Conservation (phyloP, 208 protist genomes). For the Jaenimonas drosophilae region DNA sequence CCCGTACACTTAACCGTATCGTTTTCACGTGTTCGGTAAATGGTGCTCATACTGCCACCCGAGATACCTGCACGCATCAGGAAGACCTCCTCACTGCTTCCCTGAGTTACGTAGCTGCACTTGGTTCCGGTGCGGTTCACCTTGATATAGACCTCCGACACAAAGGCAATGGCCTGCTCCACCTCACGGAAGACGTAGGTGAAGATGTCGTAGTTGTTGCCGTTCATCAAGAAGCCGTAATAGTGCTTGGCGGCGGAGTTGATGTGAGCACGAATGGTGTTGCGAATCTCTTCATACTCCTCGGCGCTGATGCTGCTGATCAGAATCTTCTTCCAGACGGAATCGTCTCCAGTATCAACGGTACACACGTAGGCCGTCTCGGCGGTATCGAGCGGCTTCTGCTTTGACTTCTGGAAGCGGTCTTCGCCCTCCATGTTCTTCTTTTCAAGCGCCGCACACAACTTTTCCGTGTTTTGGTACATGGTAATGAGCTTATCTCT, state of each 20-base stretch:
- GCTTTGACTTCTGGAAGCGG: conserved; percentile 36
- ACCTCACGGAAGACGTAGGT: conserved; percentile 76
- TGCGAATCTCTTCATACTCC: conserved; percentile 35
- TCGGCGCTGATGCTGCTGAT: conserved; percentile 21
- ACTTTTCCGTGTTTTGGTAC: conserved; percentile 24
- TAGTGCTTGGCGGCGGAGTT: conserved; percentile 41
- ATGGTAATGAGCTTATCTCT: conserved; percentile 30
- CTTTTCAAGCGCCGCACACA: conserved; percentile 39
- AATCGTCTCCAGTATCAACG: conserved; percentile 59
- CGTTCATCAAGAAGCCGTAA: conserved; percentile 75
- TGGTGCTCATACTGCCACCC: conserved; percentile 42
- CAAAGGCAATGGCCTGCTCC: conserved; percentile 66
- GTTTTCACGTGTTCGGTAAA: conserved; percentile 43
- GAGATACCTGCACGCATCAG: conserved; percentile 61
- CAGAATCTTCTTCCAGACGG: conserved; percentile 39
- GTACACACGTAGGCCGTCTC: conserved; percentile 68
- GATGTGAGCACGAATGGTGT: conserved; percentile 29
- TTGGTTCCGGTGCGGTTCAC: conserved; percentile 67
- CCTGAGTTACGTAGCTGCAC: conserved; percentile 20
- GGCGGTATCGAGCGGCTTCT: conserved; percentile 34
- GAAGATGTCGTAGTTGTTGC: conserved; percentile 68
- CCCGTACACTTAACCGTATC: conserved; percentile 59
- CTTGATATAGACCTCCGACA: conserved; percentile 57
- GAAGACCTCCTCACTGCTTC: conserved; percentile 30
- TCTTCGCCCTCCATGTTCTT: conserved; percentile 65